These are phyloP conservation scores for Penicillium frequentans DNA, from an alignment of 2,329 filamentous ascomycete species.

Conservation along the genomic window DNA sequence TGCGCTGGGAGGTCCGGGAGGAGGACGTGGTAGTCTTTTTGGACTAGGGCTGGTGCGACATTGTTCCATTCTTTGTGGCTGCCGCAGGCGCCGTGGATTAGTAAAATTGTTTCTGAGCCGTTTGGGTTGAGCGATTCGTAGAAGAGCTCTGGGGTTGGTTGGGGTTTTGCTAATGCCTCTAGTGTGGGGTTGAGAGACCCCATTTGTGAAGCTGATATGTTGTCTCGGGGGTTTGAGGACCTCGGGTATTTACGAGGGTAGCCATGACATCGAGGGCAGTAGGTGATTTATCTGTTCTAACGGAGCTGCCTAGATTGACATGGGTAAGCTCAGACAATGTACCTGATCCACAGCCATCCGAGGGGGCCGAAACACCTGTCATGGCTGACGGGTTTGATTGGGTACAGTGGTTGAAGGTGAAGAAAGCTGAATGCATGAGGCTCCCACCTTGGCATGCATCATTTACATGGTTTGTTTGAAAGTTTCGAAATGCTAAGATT, in stretches of 20 bases:
- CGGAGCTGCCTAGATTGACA: not conserved
- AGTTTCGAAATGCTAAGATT: not conserved
- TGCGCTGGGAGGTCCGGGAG: conserved; percentile 17
- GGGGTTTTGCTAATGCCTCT: not conserved
- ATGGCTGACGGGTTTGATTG: too few species aligned
- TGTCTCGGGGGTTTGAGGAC: too few species aligned
- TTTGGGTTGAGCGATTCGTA: conserved; percentile 3
- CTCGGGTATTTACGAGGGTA: not conserved
- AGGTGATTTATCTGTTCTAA: not conserved
- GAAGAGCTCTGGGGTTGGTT: not conserved
- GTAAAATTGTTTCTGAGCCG: conserved; percentile 8
- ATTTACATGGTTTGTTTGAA: not conserved
- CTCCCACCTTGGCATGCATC: not conserved
- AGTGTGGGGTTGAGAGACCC: not conserved
- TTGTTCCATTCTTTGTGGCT: conserved; percentile 11
- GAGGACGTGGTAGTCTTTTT: conserved; percentile 13
- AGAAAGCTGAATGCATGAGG: not conserved
- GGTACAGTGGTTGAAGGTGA: too few species aligned
- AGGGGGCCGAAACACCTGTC: not conserved
- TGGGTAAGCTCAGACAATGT: too few species aligned
- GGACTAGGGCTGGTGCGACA: conserved; percentile 4
- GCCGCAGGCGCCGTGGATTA: conserved; percentile 16
- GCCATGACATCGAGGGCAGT: not conserved
- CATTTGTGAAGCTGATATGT: too few species aligned
- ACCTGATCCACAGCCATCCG: not conserved